Conservation (phyloP, 495 filamentous ascomycete species). For the Halenospora varia region DNA sequence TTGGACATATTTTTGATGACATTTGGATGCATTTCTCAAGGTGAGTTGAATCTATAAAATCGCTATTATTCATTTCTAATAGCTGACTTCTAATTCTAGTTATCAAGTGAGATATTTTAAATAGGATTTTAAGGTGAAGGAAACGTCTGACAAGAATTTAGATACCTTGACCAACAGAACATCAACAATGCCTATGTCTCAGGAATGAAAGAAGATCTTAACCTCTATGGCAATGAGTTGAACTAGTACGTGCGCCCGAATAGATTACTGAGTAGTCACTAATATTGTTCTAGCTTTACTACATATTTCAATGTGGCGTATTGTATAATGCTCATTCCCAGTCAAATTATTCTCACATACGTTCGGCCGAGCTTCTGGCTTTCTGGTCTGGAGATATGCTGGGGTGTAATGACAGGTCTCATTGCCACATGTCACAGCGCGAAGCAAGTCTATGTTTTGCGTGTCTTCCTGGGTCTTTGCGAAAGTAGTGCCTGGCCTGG, state of each 20-base stretch:
- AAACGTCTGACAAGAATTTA: neutral
- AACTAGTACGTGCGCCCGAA: conserved; percentile 25
- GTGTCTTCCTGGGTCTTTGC: neutral
- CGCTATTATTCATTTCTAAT: neutral
- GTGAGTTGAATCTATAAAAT: conserved; percentile 14
- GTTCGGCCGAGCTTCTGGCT: neutral
- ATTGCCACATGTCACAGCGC: neutral
- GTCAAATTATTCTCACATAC: neutral
- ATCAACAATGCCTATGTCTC: conserved; percentile 53
- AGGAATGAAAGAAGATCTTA: conserved; percentile 58
- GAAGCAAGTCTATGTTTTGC: neutral
- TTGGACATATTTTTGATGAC: conserved; percentile 38
- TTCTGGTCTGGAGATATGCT: neutral
- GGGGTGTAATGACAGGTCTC: neutral
- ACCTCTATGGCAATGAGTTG: conserved; percentile 49
- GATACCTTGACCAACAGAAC: neutral
- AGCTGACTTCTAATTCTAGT: neutral
- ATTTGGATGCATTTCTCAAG: conserved; percentile 39
- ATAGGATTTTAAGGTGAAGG: neutral
- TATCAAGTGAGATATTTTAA: neutral
- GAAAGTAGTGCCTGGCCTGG: neutral
- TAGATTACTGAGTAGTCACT: neutral
- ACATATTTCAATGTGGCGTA: conserved; percentile 4
- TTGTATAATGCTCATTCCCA: conserved; percentile 2
- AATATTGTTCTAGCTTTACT: neutral